A percentile compares a stretch with the other conserved stretches of the same genome.
Conservation (phyloP, 129 eudicot species). For the Flaveria brownii region DNA sequence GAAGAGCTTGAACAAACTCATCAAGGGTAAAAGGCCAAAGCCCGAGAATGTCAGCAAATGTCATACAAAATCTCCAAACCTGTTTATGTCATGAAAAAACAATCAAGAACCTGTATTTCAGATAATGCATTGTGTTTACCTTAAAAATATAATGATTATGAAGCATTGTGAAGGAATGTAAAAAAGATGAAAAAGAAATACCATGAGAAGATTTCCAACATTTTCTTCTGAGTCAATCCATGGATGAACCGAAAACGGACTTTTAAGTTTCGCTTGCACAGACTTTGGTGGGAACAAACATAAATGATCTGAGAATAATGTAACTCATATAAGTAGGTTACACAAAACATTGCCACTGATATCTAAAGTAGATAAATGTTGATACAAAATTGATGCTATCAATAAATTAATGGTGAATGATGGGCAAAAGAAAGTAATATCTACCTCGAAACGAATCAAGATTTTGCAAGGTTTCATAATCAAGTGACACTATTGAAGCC, state of each 20-base stretch:
- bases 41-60: conserved; percentile 94
- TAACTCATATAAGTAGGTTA: conserved; percentile 7
- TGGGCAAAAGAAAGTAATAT: conserved; percentile 5
- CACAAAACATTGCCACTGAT: neutral
- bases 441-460: conserved; percentile 84
- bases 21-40: conserved; percentile 97
- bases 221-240: conserved; percentile 91
- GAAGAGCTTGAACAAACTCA: conserved; percentile 89
- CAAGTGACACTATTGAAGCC: conserved; percentile 74
- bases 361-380: neutral
- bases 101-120: neutral
- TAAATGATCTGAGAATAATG: conserved; percentile 53
- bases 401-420: neutral
- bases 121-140: neutral
- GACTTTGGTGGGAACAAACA: conserved; percentile 83
- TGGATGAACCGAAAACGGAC: conserved; percentile 74
- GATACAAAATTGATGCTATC: neutral
- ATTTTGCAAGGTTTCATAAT: conserved; percentile 80
- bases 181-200: conserved; percentile 20
- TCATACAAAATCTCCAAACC: conserved; percentile 93
- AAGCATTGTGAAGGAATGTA: conserved; percentile 3
- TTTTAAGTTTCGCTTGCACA: conserved; percentile 67
- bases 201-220: conserved; percentile 94
- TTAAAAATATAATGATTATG: neutral
- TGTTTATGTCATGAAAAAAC: conserved; percentile 16